A percentile compares a stretch with the other conserved stretches of the same genome.
phyloP scores from a whole-genome alignment of 768 basidiomycete genomes.

The Punctularia strigosozonata region DNA sequence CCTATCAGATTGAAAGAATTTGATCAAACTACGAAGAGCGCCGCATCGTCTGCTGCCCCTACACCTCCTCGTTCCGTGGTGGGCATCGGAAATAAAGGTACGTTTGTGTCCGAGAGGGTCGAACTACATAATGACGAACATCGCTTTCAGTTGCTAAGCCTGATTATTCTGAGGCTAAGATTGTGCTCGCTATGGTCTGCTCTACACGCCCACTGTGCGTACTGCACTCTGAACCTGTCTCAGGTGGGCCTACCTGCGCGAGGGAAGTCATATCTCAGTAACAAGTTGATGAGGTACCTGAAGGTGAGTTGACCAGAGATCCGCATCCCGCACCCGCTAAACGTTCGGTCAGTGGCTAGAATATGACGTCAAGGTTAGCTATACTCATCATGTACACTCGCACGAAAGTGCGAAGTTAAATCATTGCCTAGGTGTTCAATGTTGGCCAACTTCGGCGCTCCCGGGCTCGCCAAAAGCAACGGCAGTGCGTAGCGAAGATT shows the following conservation, averaged over 20 bases:
- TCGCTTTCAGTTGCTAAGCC: constrained; percentile 71
- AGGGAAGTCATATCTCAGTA: constrained; percentile 96
- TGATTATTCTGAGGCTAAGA: constrained; percentile 97
- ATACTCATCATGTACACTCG: background rate
- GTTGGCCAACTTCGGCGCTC: constrained; percentile 89
- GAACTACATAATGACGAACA: constrained; percentile 2
- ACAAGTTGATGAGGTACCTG: constrained; percentile 94
- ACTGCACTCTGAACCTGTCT: background rate
- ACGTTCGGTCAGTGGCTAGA: constrained; percentile 74
- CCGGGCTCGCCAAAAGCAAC: constrained; percentile 70
- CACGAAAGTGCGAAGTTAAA: background rate
- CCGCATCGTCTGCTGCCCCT: constrained; percentile 58
- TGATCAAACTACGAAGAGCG: constrained; percentile 60
- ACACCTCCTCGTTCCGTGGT: constrained; percentile 78
- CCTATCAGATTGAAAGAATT: constrained; percentile 60
- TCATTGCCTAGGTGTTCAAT: constrained; percentile 72
- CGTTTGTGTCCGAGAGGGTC: too few relatives aligned
- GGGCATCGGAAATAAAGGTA: constrained; percentile 85
- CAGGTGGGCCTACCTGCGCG: constrained; percentile 96
- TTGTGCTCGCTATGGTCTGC: constrained; percentile 90
- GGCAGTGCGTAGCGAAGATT: constrained; percentile 32
- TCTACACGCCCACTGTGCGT: background rate
- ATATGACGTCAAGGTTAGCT: constrained; percentile 81
- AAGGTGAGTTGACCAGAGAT: constrained; percentile 35
- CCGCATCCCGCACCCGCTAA: background rate